Conservation (phyloP, 345 rosid species). For the Linum lewisii region DNA sequence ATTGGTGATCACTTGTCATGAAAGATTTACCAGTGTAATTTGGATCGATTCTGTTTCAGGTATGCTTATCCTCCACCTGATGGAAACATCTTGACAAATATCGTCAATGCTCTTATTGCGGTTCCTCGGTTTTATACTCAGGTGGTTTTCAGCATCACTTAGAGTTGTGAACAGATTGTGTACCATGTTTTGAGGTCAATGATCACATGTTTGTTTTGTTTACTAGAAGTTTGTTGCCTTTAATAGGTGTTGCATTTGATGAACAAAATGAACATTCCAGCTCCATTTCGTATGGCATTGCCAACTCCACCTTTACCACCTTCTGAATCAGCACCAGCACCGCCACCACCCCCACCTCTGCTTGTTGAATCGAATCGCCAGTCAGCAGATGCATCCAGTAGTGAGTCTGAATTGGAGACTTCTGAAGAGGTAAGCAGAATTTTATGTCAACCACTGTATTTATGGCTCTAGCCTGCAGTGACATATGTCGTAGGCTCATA, state of each 20-base stretch:
- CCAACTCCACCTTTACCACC: slow-evolving; percentile 90
- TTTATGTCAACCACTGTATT: background rate
- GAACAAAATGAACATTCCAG: slow-evolving; percentile 99
- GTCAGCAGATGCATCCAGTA: slow-evolving; percentile 46
- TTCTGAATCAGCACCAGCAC: slow-evolving; percentile 33
- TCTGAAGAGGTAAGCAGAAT: slow-evolving; percentile 51
- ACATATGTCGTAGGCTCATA: no score
- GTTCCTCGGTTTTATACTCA: slow-evolving; percentile 94
- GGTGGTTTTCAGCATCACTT: slow-evolving; percentile 32
- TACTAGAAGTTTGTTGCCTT: slow-evolving; percentile 2
- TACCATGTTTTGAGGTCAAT: background rate
- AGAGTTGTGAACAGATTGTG: slow-evolving; percentile 4
- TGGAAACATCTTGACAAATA: slow-evolving; percentile 92
- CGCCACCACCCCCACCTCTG: slow-evolving; percentile 38
- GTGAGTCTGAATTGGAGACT: slow-evolving; percentile 92
- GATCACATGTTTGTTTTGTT: background rate
- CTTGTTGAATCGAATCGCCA: slow-evolving; percentile 24
- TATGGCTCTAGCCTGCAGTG: no score
- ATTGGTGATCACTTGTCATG: background rate
- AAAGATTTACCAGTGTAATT: no score
- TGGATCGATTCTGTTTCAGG: slow-evolving; percentile 32
- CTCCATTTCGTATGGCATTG: slow-evolving; percentile 86
- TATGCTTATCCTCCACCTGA: slow-evolving; percentile 96
- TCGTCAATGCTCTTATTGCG: slow-evolving; percentile 90
- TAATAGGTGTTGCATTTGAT: slow-evolving; percentile 82